Percentiles rank a stretch among this genome's conserved stretches.
Evolutionary conservation across 306 rosid species (phyloP).

Genomic region (Vachellia collinsii): DNA sequence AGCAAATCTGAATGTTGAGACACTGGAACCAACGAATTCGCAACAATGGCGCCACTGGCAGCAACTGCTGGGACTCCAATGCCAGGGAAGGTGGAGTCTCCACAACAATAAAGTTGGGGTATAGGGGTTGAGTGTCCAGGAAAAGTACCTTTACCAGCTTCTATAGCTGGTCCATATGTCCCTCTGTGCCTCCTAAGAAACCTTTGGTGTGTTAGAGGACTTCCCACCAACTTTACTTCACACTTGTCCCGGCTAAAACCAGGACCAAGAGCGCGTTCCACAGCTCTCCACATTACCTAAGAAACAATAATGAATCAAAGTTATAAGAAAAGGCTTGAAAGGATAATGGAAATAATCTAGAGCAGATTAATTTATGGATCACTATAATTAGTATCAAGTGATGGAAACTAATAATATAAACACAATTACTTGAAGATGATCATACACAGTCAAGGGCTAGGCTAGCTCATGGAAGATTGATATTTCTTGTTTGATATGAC

Average conservation of each 20-base stretch:
- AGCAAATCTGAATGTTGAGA: constrained; percentile 82
- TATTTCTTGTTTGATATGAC: not conserved
- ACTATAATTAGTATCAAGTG: not conserved
- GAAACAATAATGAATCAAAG: constrained; percentile 1
- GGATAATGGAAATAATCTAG: not conserved
- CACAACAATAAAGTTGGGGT: constrained; percentile 79
- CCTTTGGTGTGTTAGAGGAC: constrained; percentile 84
- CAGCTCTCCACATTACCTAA: constrained; percentile 87
- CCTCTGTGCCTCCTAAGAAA: constrained; percentile 70
- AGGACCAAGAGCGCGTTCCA: constrained; percentile 74
- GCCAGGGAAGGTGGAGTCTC: constrained; percentile 97
- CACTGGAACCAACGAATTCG: constrained; percentile 83
- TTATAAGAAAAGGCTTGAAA: not conserved
- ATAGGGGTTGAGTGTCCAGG: constrained; percentile 84
- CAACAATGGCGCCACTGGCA: constrained; percentile 96
- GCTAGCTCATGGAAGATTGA: not conserved
- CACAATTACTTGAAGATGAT: constrained; percentile 1
- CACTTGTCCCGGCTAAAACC: constrained; percentile 84
- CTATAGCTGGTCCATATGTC: constrained; percentile 80
- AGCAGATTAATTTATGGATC: not conserved
- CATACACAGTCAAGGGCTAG: not conserved
- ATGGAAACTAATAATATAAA: not conserved
- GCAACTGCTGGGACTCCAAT: constrained; percentile 99
- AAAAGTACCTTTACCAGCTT: constrained; percentile 68
- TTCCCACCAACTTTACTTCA: constrained; percentile 83